phyloP scores from a whole-genome alignment of 371 early-diverging fungal genomes.

The Haplosporangium sp. region DNA sequence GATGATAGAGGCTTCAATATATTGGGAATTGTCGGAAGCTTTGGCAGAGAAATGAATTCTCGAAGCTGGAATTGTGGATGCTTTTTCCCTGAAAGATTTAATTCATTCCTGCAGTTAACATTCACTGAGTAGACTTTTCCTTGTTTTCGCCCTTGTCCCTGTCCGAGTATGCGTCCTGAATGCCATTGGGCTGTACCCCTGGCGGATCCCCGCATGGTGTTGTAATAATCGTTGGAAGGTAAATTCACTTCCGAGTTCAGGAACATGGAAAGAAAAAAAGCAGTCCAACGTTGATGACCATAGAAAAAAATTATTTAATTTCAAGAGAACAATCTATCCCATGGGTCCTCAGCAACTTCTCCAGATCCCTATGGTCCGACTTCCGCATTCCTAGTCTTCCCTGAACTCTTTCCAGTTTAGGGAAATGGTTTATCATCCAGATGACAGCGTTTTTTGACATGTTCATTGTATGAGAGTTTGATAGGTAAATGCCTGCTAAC shows the following conservation, averaged over 20 bases:
- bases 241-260: background rate
- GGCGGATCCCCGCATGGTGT: constrained; percentile 4
- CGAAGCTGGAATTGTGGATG: constrained; percentile 11
- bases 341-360: background rate
- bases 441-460: background rate
- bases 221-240: background rate
- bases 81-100: background rate
- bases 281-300: background rate
- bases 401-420: constrained; percentile 3
- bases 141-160: background rate
- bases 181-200: constrained; percentile 2
- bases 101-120: background rate
- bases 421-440: background rate
- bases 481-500: background rate
- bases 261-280: background rate
- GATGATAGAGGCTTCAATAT: constrained; percentile 26
- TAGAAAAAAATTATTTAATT: background rate
- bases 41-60: constrained; percentile 31
- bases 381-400: background rate
- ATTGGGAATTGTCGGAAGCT: constrained; percentile 34
- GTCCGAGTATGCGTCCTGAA: background rate
- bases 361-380: background rate
- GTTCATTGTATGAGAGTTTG: background rate
- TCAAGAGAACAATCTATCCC: constrained; percentile 1
- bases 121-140: background rate